Conservation (phyloP, 345 rosid species). For the Abelmoschus esculentus region DNA sequence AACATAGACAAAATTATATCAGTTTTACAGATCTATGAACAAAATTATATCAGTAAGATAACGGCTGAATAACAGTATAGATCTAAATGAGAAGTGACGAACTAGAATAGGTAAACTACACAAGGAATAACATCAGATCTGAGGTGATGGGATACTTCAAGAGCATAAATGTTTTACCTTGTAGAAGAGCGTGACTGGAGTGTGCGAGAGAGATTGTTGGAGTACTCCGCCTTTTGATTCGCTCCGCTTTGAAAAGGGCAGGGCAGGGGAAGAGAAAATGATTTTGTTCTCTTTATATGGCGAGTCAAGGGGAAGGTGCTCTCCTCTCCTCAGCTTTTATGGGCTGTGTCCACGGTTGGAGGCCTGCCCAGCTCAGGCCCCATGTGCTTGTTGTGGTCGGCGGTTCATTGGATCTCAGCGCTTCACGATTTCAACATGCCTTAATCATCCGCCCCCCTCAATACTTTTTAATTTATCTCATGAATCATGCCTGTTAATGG, state of each 20-base stretch:
- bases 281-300: constrained; percentile 11
- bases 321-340: constrained; percentile 14
- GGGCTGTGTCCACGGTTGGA: not conserved
- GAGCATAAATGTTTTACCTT: not conserved
- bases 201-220: constrained; percentile 13
- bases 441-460: too few relatives aligned
- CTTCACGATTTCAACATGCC: not conserved
- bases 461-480: too few relatives aligned
- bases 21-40: not conserved
- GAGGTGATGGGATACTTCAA: not conserved
- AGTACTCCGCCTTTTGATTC: constrained; percentile 25
- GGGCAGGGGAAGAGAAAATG: constrained; percentile 10
- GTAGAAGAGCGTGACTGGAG: constrained; percentile 12
- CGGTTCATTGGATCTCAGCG: not conserved
- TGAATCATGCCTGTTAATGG: too few relatives aligned
- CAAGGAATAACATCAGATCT: constrained; percentile 13
- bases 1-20: not conserved
- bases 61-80: not conserved
- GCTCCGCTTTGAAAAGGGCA: constrained; percentile 20
- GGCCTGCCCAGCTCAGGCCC: not conserved
- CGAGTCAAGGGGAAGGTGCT: constrained; percentile 12
- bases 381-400: not conserved
- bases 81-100: not conserved
- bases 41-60: not conserved
- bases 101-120: not conserved